Evolutionary conservation across 2,329 filamentous ascomycete species (phyloP).

Genomic region (Dissoconium aciculare): DNA sequence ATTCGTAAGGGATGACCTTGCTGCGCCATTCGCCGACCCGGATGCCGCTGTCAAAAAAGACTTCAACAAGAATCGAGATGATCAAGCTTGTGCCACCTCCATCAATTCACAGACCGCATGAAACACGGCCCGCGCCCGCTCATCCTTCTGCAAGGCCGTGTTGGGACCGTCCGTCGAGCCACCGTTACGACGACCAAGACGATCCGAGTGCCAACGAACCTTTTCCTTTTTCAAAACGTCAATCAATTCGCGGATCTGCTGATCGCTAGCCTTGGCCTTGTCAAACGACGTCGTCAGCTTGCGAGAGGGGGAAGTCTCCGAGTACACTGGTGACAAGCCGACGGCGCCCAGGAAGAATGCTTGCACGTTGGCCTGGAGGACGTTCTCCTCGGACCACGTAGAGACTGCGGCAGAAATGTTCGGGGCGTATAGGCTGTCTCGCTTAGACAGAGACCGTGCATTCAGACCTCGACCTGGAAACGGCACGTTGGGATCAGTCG

Average conservation of each 20-base stretch:
- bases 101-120: slow-evolving; percentile 22
- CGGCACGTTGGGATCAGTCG: slow-evolving; percentile 16
- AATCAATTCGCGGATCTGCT: slow-evolving; percentile 15
- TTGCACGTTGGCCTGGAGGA: slow-evolving; percentile 22
- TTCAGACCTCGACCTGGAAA: slow-evolving; percentile 20
- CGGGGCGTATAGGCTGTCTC: slow-evolving; percentile 17
- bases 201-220: slow-evolving; percentile 21
- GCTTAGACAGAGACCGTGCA: slow-evolving; percentile 12
- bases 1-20: too few species aligned
- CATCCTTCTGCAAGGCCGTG: slow-evolving; percentile 18
- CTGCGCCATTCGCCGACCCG: too few species aligned
- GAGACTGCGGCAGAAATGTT: slow-evolving; percentile 9
- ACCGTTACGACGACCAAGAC: slow-evolving; percentile 18
- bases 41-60: too few species aligned
- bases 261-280: slow-evolving; percentile 8
- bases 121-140: slow-evolving; percentile 20
- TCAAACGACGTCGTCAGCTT: slow-evolving; percentile 17
- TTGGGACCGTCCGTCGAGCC: slow-evolving; percentile 10
- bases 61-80: too few species aligned
- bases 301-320: slow-evolving; percentile 11
- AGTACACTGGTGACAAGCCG: slow-evolving; percentile 15
- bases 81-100: slow-evolving; percentile 13
- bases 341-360: slow-evolving; percentile 20
- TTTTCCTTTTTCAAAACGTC: slow-evolving; percentile 22
- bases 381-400: slow-evolving; percentile 20